Evolutionary conservation across 352 stramenopile species (phyloP), one percentile per base, ranked within the genome.

Genomic region (Phytopythium mirpurense): DNA sequence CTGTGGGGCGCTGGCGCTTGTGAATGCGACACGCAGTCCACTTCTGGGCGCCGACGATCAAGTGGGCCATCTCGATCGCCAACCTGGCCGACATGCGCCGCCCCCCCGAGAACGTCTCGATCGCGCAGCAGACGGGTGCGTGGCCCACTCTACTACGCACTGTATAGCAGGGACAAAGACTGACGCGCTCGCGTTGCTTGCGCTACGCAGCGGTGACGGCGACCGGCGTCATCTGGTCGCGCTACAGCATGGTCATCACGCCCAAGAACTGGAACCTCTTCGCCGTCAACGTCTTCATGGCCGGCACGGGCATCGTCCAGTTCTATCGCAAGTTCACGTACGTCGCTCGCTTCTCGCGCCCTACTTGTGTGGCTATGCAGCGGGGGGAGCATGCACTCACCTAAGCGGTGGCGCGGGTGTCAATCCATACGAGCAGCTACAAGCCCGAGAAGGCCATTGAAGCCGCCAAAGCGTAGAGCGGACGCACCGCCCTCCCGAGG

Each of bases 261-360:
- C 84, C 84, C 43, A 85, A 89, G 60, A 95, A 95, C 78, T 95
- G 85, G 72, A 95, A 90, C 66, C 68, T 95, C 16, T 90, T 94
- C 63, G 63, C 72, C 15, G 84, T 95, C 53, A 95, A 95, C 57
- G 61, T 90, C 41, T 88, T 91, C 62, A 93, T 95, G 76, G 83
- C 70, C 47, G 74, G 62, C 64, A 95, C 83, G 46, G 84, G 84
- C 24, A 60, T 84, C 42, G 73, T 71, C 37, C 87, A 96, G 67
- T 72, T 96, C 62, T 90, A 77, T 63, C 78, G 83, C 68, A 94
- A 93, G 66, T 67, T 70, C 51, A 72, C 62, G 68, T 84, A 83
- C 71, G 60, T n/a, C 2, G 18, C 15, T 9, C 15, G 8, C n/a
- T 24, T 16, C 26, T 9, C 44, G 6, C 29, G 29, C 9, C 29